Percentiles rank a stretch among this genome's conserved stretches.
Evolutionary conservation across 768 basidiomycete species (phyloP).

Genomic region (Lyophyllum atratum): DNA sequence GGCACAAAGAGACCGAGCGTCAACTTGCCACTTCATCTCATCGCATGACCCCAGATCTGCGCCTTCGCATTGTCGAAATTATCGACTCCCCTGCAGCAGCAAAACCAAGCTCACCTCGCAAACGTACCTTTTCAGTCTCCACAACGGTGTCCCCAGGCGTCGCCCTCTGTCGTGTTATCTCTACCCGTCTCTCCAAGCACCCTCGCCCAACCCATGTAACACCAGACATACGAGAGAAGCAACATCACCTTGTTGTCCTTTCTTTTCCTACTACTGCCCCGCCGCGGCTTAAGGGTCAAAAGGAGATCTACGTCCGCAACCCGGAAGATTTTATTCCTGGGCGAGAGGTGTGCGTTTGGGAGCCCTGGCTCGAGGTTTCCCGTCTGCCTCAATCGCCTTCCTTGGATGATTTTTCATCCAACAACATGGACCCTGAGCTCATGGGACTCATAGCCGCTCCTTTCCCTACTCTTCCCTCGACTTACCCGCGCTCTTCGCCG

Average conservation of each 20-base stretch:
- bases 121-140: slow-evolving; percentile 22
- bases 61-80: slow-evolving; percentile 44
- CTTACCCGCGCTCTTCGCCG: slow-evolving; percentile 23
- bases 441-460: slow-evolving; percentile 3
- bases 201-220: slow-evolving; percentile 19
- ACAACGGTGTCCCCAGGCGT: slow-evolving; percentile 34
- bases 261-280: slow-evolving; percentile 31
- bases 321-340: slow-evolving; percentile 41
- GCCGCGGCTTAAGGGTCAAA: slow-evolving; percentile 13
- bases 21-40: slow-evolving; percentile 29
- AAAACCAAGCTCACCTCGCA: slow-evolving; percentile 27
- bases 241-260: slow-evolving; percentile 35
- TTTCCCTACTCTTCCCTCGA: slow-evolving; percentile 22
- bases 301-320: slow-evolving; percentile 29
- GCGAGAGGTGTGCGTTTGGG: slow-evolving; percentile 45
- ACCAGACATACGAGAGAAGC: slow-evolving; percentile 11
- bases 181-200: slow-evolving; percentile 17
- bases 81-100: slow-evolving; percentile 32
- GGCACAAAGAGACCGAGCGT: slow-evolving; percentile 50
- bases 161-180: slow-evolving; percentile 42
- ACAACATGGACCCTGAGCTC: not conserved
- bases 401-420: not conserved
- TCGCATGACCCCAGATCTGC: slow-evolving; percentile 40
- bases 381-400: slow-evolving; percentile 16
- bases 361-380: slow-evolving; percentile 49